A percentile compares a stretch with the other conserved stretches of the same genome.
phyloP scores from a whole-genome alignment of 495 filamentous ascomycete genomes.

The Penicillium desertorum region DNA sequence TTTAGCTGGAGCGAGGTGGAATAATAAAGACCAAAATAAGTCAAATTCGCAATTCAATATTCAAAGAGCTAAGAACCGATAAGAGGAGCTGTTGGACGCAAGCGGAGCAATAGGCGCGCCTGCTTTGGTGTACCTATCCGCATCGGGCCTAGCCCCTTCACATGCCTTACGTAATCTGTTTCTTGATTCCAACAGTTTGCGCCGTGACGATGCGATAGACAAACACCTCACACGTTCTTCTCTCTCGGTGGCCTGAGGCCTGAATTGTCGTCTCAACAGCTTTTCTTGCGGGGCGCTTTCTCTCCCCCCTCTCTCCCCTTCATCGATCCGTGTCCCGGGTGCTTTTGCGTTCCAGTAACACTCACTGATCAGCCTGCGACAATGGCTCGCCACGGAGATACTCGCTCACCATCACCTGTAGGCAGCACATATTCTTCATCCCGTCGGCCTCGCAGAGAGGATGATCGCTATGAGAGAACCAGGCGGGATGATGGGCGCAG shows the following conservation, averaged over 20 bases:
- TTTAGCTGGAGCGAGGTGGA: neutral
- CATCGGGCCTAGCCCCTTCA: conserved; percentile 21
- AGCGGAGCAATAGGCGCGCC: conserved; percentile 26
- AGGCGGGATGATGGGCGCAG: conserved; percentile 62
- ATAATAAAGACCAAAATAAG: neutral
- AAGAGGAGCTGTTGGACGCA: conserved; percentile 35
- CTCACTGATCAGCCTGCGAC: conserved; percentile 64
- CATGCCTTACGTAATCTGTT: conserved; percentile 19
- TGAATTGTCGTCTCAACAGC: neutral
- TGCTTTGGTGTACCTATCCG: conserved; percentile 29
- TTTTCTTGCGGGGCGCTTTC: neutral
- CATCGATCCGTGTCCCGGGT: conserved; percentile 26
- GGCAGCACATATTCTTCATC: conserved; percentile 79
- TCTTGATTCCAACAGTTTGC: conserved; percentile 4
- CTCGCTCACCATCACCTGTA: conserved; percentile 95
- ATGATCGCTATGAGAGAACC: conserved; percentile 67
- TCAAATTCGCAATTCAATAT: conserved; percentile 9
- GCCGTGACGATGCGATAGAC: conserved; percentile 3
- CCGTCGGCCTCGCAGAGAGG: conserved; percentile 69
- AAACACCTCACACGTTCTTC: conserved; percentile 8
- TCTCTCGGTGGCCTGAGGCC: neutral
- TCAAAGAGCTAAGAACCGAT: conserved; percentile 6
- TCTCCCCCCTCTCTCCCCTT: neutral
- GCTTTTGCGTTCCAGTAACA: conserved; percentile 56
- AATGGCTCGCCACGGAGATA: conserved; percentile 89